These are phyloP conservation scores for Juncus effusus DNA, from an alignment of 176 grass and related monocot species.

Conservation along the genomic window DNA sequence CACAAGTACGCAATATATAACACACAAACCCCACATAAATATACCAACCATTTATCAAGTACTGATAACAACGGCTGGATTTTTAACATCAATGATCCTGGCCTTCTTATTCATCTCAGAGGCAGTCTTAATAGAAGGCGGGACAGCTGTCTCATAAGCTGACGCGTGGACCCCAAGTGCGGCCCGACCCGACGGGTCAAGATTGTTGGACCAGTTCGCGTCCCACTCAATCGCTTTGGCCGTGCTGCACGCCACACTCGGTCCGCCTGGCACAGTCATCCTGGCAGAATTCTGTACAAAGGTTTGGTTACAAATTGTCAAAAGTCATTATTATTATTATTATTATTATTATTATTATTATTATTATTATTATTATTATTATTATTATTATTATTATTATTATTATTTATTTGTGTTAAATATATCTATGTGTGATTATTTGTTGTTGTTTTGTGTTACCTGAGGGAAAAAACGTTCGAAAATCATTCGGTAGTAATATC, in stretches of 20 bases:
- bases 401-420: no score
- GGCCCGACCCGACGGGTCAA: conserved; percentile 78
- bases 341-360: conserved; percentile 2
- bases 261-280: conserved; percentile 77
- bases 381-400: conserved; percentile 9
- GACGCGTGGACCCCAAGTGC: conserved; percentile 66
- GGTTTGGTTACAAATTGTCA: background rate
- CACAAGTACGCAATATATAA: conserved; percentile 14
- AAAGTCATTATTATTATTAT: background rate
- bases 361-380: background rate
- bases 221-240: conserved; percentile 94
- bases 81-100: conserved; percentile 32
- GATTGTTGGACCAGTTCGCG: conserved; percentile 74
- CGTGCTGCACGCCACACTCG: conserved; percentile 95
- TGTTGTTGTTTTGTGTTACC: conserved; percentile 30
- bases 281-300: conserved; percentile 71
- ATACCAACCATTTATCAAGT: conserved; percentile 10
- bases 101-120: conserved; percentile 34
- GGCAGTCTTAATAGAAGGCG: conserved; percentile 23
- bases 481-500: conserved; percentile 96
- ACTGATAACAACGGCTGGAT: conserved; percentile 36
- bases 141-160: conserved; percentile 31
- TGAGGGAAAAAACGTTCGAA: conserved; percentile 97
- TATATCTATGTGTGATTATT: no score
- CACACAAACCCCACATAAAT: conserved; percentile 6